Conservation (phyloP, 805 yeast genomes). For the Cyberlindnera subsufficiens region DNA sequence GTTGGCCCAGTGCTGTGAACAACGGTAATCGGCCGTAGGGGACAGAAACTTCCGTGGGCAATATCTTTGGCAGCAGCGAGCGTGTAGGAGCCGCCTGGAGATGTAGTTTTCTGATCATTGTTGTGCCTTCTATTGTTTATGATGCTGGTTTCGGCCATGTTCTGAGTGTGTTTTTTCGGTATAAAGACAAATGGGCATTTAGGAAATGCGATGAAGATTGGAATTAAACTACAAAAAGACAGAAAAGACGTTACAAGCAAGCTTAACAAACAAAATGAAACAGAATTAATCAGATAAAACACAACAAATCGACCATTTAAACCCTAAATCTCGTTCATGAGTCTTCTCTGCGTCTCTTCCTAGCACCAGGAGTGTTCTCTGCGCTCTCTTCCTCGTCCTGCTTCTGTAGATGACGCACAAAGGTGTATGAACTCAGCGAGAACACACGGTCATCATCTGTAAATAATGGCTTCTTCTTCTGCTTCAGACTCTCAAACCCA, state of each 20-base stretch:
- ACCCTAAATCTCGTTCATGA: neutral
- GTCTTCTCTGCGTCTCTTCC: constrained; percentile 14
- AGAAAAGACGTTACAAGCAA: too few species aligned
- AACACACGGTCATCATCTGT: constrained; percentile 78
- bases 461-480: constrained; percentile 40
- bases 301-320: too few species aligned
- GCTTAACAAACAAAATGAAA: too few species aligned
- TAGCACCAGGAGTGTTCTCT: constrained; percentile 17
- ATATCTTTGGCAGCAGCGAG: constrained; percentile 2
- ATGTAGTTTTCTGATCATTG: constrained; percentile 6
- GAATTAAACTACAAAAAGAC: too few species aligned
- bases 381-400: constrained; percentile 27
- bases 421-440: constrained; percentile 67
- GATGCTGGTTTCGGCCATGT: too few species aligned
- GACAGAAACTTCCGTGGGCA: neutral
- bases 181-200: too few species aligned
- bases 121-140: neutral
- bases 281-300: too few species aligned
- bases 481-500: constrained; percentile 75
- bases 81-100: constrained; percentile 13
- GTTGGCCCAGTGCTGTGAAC: constrained; percentile 37
- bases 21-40: constrained; percentile 3
- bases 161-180: too few species aligned
- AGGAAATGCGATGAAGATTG: too few species aligned
- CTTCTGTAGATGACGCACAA: constrained; percentile 55